Evolutionary conservation across 2,329 filamentous ascomycete genomes (phyloP), one percentile per base, ranked within the genome.

Genomic region (Cryphonectria naterciae): DNA sequence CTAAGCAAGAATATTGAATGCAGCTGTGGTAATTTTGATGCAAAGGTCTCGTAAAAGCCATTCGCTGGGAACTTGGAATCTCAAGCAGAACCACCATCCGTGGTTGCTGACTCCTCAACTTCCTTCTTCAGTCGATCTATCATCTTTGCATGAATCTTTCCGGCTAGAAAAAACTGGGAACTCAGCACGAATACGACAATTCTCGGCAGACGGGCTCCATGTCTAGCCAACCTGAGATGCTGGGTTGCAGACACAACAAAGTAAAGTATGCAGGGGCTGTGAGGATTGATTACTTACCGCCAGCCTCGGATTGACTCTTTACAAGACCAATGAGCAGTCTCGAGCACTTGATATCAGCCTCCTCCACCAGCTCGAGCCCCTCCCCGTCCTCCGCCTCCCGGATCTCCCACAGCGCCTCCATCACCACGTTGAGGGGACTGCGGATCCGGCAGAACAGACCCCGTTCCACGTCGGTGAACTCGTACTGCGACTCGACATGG

Each of bases 381-480:
- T 62, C 56, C 2, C 76, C 78, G 8, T 76, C 79, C 22, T 75
- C 77, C 2, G 71, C 81, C 49, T 76, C 75, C 60, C 80, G 76
- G 41, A 79, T 75, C 72, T 81, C 78, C 87, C 87, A 89, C 22
- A 81, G 75, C 22, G 86, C 87, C 77, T 89, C 87, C 81, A 89
- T 84, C 2, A 85, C 78, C 46, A 87, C 79, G 61, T 80, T 82
- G 77, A 89, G 75, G 28, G 87, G 86, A 56, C 85, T 85, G 60
- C 79, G 80, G 68, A 88, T 84, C 13, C 86, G 79, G 58, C 86
- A 84, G 76, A 87, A 88, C 8, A 86, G 75, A 25, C 87, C 87
- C 39, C 77, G 80, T n/a, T 79, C 79, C 25, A 85, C 78, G 72
- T 87, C 78, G 25, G 85, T 83, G 72, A 88, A 85, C 78, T 88